Conservation (phyloP, 176 grass and related monocot species). For the Oryza officinalis region DNA sequence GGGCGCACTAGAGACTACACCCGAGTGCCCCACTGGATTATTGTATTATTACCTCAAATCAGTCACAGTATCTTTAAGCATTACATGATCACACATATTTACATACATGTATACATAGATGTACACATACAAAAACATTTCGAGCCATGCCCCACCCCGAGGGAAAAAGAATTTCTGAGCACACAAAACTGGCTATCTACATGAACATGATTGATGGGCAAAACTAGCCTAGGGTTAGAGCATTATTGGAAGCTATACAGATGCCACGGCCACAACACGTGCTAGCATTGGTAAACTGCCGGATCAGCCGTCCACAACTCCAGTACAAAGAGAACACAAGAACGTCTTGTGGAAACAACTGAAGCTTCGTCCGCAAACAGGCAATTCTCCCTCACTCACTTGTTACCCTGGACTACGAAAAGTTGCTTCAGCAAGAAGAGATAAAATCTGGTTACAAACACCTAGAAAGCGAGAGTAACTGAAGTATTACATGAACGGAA, state of each 20-base stretch:
- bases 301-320: neutral
- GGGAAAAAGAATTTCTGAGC: constrained; percentile 45
- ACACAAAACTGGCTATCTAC: constrained; percentile 60
- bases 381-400: constrained; percentile 41
- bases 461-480: neutral
- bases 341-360: constrained; percentile 33
- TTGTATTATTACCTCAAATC: constrained; percentile 22
- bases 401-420: constrained; percentile 46
- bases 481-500: constrained; percentile 53
- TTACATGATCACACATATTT: constrained; percentile 43
- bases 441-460: neutral
- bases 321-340: constrained; percentile 34
- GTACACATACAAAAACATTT: constrained; percentile 32
- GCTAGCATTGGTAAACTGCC: constrained; percentile 28
- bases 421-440: neutral
- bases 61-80: neutral
- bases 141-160: constrained; percentile 29
- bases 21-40: neutral
- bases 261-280: constrained; percentile 17
- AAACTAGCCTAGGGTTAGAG: constrained; percentile 62
- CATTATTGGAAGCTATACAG: constrained; percentile 46
- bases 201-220: constrained; percentile 26
- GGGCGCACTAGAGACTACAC: neutral
- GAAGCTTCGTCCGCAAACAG: neutral
- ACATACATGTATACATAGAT: constrained; percentile 33